Evolutionary conservation across 345 rosid genomes (phyloP).

Genomic region (Boechera stricta): DNA sequence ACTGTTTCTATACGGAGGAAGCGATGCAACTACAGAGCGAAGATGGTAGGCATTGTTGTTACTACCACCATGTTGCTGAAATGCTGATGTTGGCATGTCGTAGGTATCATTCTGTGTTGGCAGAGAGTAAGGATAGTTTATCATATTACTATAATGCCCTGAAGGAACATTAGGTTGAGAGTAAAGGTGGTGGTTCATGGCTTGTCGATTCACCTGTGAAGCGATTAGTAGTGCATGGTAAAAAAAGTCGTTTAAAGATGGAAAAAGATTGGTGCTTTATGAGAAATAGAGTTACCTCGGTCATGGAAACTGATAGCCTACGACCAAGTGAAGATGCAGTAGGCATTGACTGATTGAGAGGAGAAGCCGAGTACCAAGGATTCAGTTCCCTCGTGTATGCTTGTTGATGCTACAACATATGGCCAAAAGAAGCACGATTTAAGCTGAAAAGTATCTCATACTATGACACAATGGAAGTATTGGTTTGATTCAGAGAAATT

Average conservation of each 20-base stretch:
- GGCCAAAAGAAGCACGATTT: not conserved
- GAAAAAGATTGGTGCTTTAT: not conserved
- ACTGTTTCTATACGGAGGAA: constrained; percentile 71
- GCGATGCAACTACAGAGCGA: constrained; percentile 68
- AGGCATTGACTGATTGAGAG: constrained; percentile 61
- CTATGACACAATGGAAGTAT: constrained; percentile 2
- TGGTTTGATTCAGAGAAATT: not conserved
- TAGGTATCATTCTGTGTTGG: constrained; percentile 54
- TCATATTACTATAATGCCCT: constrained; percentile 72
- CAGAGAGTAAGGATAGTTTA: constrained; percentile 69
- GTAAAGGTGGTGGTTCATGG: constrained; percentile 54
- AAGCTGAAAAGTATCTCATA: not conserved
- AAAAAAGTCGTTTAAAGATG: constrained; percentile 7
- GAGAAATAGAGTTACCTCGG: constrained; percentile 58
- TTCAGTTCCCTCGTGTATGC: constrained; percentile 67
- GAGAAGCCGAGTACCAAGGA: constrained; percentile 67
- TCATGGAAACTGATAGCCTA: constrained; percentile 61
- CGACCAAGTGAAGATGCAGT: constrained; percentile 61
- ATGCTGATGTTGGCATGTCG: constrained; percentile 68
- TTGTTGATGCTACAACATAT: constrained; percentile 47
- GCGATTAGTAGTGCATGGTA: constrained; percentile 53
- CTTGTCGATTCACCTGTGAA: constrained; percentile 41
- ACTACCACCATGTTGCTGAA: constrained; percentile 64
- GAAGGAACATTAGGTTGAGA: constrained; percentile 70
- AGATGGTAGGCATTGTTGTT: constrained; percentile 62